Evolutionary conservation across 257 asterid species (phyloP).

Genomic region (Handroanthus guayacan): DNA sequence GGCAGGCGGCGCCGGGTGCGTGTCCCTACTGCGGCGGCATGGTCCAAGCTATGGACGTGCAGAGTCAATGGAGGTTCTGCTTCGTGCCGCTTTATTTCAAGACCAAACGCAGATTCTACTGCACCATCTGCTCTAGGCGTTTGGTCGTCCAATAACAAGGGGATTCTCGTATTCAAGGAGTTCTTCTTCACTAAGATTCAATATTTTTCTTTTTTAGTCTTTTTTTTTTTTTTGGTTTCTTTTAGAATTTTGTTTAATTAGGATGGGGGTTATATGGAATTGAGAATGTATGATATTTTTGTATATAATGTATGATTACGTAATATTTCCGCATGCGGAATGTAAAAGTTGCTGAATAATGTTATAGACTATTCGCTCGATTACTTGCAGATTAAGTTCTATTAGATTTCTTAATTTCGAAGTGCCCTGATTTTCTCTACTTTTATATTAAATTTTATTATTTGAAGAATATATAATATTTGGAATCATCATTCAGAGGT

Average conservation of each 20-base stretch:
- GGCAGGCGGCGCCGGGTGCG: constrained; percentile 82
- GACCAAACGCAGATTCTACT: constrained; percentile 67
- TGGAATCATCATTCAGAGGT: too few relatives aligned
- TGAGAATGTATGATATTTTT: background rate
- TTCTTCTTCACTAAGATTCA: background rate
- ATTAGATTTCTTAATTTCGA: too few relatives aligned
- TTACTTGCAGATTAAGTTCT: too few relatives aligned
- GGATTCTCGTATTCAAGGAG: background rate
- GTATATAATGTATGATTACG: background rate
- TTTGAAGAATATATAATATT: too few relatives aligned
- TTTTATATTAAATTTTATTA: too few relatives aligned
- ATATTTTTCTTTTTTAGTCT: background rate
- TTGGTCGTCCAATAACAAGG: constrained; percentile 48
- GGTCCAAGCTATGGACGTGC: constrained; percentile 88
- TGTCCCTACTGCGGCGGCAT: constrained; percentile 91
- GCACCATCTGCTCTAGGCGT: constrained; percentile 75
- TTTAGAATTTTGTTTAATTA: background rate
- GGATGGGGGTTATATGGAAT: background rate
- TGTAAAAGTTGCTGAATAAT: background rate
- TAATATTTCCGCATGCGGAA: background rate
- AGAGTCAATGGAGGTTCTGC: constrained; percentile 85
- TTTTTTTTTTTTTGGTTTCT: background rate
- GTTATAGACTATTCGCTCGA: too few relatives aligned
- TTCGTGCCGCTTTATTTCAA: constrained; percentile 80
- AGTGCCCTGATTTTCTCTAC: too few relatives aligned